Evolutionary conservation across 2,329 filamentous ascomycete species (phyloP), one percentile per base, ranked within the genome.

Genomic region (Leptographium procerum): DNA sequence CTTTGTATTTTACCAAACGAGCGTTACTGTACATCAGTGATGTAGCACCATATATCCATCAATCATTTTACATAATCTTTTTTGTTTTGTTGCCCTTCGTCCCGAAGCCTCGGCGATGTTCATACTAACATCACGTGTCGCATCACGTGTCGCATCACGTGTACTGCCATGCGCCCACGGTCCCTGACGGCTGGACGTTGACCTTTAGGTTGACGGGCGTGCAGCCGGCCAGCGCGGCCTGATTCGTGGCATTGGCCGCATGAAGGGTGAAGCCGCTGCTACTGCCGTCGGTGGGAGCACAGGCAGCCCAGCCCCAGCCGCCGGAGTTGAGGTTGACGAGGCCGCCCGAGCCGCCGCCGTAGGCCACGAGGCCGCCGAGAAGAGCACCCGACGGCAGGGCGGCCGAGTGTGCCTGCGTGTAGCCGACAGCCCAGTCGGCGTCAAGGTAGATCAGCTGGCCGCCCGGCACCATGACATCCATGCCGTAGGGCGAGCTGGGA

Each of bases 381-480:
- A 59, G 61, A 52, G 67, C 66, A 2, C 68, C 68, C 2, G 59
- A 14, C 0, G 69, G 69, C 26, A 69, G 63, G 53, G 60, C 56
- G 2, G 67, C 68, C 59, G 68, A 70, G 58, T 72, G 70, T 1
- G 70, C 69, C 62, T 69, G 67, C 16, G 69, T 70, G 63, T 69
- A 69, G 16, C 60, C 66, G 26, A 72, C 61, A 36, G 64, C 64
- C 66, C 68, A 67, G 43, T 60, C 52, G 1, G 66, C 59, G 29
- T 64, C 64, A 11, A 72, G 63, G 61, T 68, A 72, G 48, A 65
- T 65, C 24, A 45, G 56, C 63, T 72, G 69, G 26, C 69, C 69
- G 57, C 70, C 69, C 6, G 69, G 69, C 10, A 71, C 69, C 55
- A 62, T 56, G 31, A 66, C 65, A 56, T 65, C 64, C 67, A 71